Conservation (phyloP, 2,329 filamentous ascomycete species). For the Trichoderma guizhouense region DNA sequence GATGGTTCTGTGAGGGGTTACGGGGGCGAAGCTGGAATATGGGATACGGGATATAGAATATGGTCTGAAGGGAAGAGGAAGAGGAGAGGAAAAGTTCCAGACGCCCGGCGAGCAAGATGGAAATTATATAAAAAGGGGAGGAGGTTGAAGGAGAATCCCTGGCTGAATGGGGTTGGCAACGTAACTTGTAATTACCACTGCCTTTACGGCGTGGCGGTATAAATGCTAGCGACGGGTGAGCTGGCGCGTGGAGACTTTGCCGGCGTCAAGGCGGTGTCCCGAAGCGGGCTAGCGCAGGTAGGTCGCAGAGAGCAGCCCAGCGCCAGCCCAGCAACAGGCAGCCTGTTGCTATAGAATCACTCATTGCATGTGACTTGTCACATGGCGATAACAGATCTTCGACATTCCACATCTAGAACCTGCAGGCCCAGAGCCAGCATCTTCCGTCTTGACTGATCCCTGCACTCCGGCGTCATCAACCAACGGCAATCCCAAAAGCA, state of each 20-base stretch:
- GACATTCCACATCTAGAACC: neutral
- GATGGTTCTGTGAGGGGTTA: constrained; percentile 13
- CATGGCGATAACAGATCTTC: constrained; percentile 24
- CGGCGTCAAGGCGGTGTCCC: constrained; percentile 14
- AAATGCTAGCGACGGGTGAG: neutral
- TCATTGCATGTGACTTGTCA: constrained; percentile 23
- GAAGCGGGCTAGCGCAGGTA: neutral
- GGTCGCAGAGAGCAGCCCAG: neutral
- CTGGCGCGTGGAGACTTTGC: constrained; percentile 11
- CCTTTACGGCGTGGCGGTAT: constrained; percentile 19
- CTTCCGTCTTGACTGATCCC: neutral
- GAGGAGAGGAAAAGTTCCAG: neutral
- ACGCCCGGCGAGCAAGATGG: constrained; percentile 4
- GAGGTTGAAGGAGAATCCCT: constrained; percentile 15
- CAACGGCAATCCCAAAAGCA: neutral
- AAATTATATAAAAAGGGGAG: constrained; percentile 14
- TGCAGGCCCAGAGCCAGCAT: neutral
- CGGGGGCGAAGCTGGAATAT: neutral
- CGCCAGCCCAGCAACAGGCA: neutral
- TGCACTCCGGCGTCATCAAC: neutral
- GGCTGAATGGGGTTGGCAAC: constrained; percentile 11
- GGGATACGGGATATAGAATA: neutral
- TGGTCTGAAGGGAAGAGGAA: neutral
- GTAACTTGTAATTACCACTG: constrained; percentile 18
- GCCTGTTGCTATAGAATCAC: neutral